Evolutionary conservation across 495 filamentous ascomycete species (phyloP).

Genomic region (Aspergillus mulundensis): DNA sequence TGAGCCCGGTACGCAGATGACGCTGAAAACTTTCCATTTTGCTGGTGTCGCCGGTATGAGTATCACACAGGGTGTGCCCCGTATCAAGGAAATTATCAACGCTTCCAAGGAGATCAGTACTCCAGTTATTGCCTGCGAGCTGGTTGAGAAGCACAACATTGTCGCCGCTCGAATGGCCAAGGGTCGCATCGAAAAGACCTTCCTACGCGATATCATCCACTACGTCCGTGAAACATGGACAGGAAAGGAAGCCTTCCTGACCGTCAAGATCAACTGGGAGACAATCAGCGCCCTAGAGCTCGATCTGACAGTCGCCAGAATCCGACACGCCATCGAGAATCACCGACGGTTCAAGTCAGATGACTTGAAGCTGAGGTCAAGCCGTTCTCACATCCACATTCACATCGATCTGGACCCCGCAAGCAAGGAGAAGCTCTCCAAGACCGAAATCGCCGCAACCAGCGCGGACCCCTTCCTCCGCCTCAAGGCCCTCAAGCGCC

Average conservation of each 20-base stretch:
- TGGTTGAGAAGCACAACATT: slow-evolving; percentile 65
- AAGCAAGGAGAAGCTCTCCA: slow-evolving; percentile 49
- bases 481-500: slow-evolving; percentile 76
- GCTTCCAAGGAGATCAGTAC: slow-evolving; percentile 90
- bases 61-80: slow-evolving; percentile 96
- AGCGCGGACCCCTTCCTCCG: slow-evolving; percentile 72
- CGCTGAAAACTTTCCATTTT: slow-evolving; percentile 99
- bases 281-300: slow-evolving; percentile 75
- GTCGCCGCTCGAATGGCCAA: slow-evolving; percentile 82
- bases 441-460: slow-evolving; percentile 50
- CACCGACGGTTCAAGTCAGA: slow-evolving; percentile 71
- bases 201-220: slow-evolving; percentile 55
- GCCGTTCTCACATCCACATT: slow-evolving; percentile 52
- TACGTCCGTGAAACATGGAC: slow-evolving; percentile 81
- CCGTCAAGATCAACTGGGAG: slow-evolving; percentile 70
- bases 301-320: slow-evolving; percentile 64
- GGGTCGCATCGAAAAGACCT: slow-evolving; percentile 74
- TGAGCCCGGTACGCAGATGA: slow-evolving; percentile 99
- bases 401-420: slow-evolving; percentile 54
- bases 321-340: slow-evolving; percentile 65
- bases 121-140: slow-evolving; percentile 81
- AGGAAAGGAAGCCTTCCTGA: slow-evolving; percentile 65
- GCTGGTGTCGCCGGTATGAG: slow-evolving; percentile 99
- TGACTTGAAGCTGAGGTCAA: slow-evolving; percentile 48
- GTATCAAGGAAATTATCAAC: slow-evolving; percentile 99